Evolutionary conservation across 495 filamentous ascomycete species (phyloP).

Genomic region (Penicillium canescens): DNA sequence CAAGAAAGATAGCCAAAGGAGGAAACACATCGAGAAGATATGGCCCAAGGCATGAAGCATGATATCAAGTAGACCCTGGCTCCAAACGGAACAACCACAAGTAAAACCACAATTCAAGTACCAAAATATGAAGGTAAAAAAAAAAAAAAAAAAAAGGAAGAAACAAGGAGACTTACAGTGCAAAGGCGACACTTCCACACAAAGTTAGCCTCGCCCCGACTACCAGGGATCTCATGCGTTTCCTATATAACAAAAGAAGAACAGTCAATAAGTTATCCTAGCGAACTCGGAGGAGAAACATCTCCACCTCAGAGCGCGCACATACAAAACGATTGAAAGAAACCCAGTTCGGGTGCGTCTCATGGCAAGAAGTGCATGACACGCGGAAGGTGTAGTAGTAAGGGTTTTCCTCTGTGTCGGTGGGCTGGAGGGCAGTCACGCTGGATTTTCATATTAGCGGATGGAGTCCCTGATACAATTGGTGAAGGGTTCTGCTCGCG

Average conservation of each 20-base stretch:
- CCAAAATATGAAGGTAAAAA: no score
- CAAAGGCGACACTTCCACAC: constrained; percentile 97
- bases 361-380: constrained; percentile 91
- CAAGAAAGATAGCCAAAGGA: background rate
- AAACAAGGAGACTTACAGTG: constrained; percentile 52
- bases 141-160: background rate
- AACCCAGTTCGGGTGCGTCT: constrained; percentile 85
- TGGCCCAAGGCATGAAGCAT: no score
- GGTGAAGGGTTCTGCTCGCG: background rate
- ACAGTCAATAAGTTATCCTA: background rate
- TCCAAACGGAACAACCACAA: no score
- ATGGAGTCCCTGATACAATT: background rate
- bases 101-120: no score
- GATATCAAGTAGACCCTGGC: no score
- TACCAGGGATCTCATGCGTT: constrained; percentile 80
- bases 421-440: constrained; percentile 82
- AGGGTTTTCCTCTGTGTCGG: constrained; percentile 74
- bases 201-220: constrained; percentile 93
- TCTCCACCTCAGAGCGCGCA: background rate
- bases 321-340: constrained; percentile 87
- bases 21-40: no score
- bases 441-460: constrained; percentile 45
- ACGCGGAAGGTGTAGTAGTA: constrained; percentile 98
- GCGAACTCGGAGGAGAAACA: no score
- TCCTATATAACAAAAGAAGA: constrained; percentile 55